Percentiles rank a stretch among this genome's conserved stretches.
phyloP scores from a whole-genome alignment of 164 flowering plant species.

The Aristolochia contorta region DNA sequence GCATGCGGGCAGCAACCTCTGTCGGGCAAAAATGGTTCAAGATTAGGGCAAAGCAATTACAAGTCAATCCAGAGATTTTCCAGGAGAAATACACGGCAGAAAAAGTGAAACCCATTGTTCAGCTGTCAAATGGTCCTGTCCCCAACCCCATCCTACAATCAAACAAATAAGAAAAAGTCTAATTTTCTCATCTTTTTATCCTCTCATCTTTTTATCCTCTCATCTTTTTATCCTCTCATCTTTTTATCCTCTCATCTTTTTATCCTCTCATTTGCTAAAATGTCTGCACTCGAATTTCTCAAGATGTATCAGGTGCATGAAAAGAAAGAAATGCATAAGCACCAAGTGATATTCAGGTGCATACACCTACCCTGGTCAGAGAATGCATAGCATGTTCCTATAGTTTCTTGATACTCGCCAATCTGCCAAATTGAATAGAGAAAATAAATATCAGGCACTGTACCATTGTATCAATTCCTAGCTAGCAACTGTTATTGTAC shows the following conservation, averaged over 20 bases:
- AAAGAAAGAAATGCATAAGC: not conserved
- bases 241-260: too few relatives aligned
- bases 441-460: too few relatives aligned
- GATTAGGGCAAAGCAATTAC: too few relatives aligned
- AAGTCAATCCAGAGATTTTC: not conserved
- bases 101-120: not conserved
- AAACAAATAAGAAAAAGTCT: too few relatives aligned
- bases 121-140: not conserved
- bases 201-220: too few relatives aligned
- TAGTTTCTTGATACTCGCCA: conserved; percentile 69
- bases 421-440: conserved; percentile 24
- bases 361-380: conserved; percentile 42
- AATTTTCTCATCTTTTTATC: too few relatives aligned
- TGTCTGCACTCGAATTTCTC: not conserved
- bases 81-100: not conserved
- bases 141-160: too few relatives aligned
- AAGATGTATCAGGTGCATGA: not conserved
- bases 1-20: conserved; percentile 26
- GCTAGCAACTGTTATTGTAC: too few relatives aligned
- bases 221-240: too few relatives aligned
- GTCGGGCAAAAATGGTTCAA: not conserved
- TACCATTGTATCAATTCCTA: too few relatives aligned
- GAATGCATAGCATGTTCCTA: conserved; percentile 61
- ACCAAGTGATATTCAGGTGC: too few relatives aligned
- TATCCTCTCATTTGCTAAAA: not conserved